These are phyloP conservation scores for Melaleuca quinquenervia DNA, from an alignment of 345 rosid genomes.

Conservation along the genomic window DNA sequence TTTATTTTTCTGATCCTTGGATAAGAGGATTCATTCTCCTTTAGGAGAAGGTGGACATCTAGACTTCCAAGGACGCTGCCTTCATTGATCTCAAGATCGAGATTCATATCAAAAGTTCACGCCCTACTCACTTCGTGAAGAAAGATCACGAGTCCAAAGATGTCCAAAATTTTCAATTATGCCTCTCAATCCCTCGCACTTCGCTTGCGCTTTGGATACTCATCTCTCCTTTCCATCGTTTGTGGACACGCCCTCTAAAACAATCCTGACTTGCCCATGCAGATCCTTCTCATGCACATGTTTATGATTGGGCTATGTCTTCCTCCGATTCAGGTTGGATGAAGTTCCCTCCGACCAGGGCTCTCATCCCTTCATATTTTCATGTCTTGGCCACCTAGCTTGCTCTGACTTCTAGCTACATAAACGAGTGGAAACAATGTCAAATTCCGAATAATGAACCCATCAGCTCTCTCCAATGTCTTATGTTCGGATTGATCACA, in stretches of 20 bases:
- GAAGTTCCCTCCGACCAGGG: background rate
- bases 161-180: background rate
- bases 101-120: no score
- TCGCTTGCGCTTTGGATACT: background rate
- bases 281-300: background rate
- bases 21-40: background rate
- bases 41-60: background rate
- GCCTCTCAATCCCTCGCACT: background rate
- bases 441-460: background rate
- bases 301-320: background rate
- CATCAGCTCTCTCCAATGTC: background rate
- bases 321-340: background rate
- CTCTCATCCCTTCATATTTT: background rate
- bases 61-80: background rate
- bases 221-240: background rate
- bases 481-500: background rate
- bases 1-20: background rate
- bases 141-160: background rate
- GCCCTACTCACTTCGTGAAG: no score
- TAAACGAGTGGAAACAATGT: background rate
- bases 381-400: background rate
- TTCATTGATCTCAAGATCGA: background rate
- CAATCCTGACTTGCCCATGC: background rate
- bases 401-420: background rate
- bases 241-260: background rate